These are phyloP conservation scores for Rhododendron kiyosumense DNA, from an alignment of 148 eudicot species.

Conservation along the genomic window DNA sequence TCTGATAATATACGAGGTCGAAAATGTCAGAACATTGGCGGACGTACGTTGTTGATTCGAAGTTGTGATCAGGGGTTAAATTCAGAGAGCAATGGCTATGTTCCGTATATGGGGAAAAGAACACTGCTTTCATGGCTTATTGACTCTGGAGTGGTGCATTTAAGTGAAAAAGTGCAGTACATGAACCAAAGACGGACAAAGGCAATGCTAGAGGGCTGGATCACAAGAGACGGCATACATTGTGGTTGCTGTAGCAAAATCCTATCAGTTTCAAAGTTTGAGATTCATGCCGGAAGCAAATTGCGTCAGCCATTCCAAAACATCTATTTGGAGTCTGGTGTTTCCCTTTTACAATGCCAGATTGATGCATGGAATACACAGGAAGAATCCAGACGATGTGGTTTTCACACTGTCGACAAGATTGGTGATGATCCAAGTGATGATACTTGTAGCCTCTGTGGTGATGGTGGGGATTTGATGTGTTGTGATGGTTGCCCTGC, in stretches of 20 bases:
- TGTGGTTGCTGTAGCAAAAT: conserved; percentile 98
- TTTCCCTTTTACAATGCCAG: conserved; percentile 79
- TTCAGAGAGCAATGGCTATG: conserved; percentile 56
- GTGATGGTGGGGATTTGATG: conserved; percentile 97
- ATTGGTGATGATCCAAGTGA: conserved; percentile 95
- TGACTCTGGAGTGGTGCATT: conserved; percentile 63
- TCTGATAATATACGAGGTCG: conserved; percentile 44
- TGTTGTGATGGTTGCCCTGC: conserved; percentile 99
- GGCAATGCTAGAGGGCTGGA: conserved; percentile 86
- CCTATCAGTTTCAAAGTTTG: conserved; percentile 78
- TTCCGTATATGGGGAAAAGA: conserved; percentile 75
- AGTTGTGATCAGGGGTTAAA: conserved; percentile 54
- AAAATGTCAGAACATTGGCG: conserved; percentile 60
- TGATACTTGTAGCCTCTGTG: conserved; percentile 90
- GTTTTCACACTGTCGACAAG: conserved; percentile 52
- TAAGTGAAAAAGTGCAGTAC: conserved; percentile 82
- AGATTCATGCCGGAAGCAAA: conserved; percentile 93
- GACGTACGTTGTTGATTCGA: conserved; percentile 81
- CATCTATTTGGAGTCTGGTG: conserved; percentile 69
- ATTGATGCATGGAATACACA: conserved; percentile 90
- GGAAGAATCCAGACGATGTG: conserved; percentile 49
- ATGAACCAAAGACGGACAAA: conserved; percentile 69
- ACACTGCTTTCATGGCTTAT: conserved; percentile 89
- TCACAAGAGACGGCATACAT: conserved; percentile 82
- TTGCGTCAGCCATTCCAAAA: conserved; percentile 82